Evolutionary conservation across 176 grass and related monocot species (phyloP).

Genomic region (sorghum (Sorghum bicolor)): DNA sequence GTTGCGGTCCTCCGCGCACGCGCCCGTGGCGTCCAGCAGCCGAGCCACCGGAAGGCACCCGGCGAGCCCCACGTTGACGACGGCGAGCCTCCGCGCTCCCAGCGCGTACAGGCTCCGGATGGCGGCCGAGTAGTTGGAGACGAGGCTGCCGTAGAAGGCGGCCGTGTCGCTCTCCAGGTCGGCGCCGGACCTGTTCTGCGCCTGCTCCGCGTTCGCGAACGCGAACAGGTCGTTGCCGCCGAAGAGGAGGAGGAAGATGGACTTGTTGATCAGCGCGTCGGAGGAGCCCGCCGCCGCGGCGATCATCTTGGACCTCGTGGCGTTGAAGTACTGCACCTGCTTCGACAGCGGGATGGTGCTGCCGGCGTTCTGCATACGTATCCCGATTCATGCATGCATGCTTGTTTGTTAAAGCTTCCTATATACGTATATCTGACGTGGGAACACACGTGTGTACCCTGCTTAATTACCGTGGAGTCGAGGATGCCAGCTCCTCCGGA

Average conservation of each 20-base stretch:
- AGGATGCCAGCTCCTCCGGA: neutral
- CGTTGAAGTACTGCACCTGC: constrained; percentile 30
- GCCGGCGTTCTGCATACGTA: constrained; percentile 17
- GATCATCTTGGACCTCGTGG: constrained; percentile 25
- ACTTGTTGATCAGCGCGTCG: neutral
- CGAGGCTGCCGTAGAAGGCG: neutral
- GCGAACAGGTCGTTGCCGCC: constrained; percentile 29
- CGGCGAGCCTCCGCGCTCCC: neutral
- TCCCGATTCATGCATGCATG: no score
- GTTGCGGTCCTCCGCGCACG: neutral
- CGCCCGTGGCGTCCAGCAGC: neutral
- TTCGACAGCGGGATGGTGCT: constrained; percentile 18
- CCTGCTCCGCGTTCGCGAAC: neutral
- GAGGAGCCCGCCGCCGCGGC: neutral
- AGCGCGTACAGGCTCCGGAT: neutral
- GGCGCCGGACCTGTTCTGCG: neutral
- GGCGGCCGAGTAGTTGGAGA: constrained; percentile 20
- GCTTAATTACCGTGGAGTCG: constrained; percentile 29
- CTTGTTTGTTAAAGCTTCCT: neutral
- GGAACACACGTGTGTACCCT: no score
- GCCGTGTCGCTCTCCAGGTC: neutral
- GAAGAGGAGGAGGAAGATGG: constrained; percentile 10
- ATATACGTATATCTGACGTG: no score
- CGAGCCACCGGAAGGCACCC: neutral
- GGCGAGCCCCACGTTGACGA: neutral